phyloP scores from a whole-genome alignment of 2,329 filamentous ascomycete genomes.

The Colletotrichum phormii region DNA sequence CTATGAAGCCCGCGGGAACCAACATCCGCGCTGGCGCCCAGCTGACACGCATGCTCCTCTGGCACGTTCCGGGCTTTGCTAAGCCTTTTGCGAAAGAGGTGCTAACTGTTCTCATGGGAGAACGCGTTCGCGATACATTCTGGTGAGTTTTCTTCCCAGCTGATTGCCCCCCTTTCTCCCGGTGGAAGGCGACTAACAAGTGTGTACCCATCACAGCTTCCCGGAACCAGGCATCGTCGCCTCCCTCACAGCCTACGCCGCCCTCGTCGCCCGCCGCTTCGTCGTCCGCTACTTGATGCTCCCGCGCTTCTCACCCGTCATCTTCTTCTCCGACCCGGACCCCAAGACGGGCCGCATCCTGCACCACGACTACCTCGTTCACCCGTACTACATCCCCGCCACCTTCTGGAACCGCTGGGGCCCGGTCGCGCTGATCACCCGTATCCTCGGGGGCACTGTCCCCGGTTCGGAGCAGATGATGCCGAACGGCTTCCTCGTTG shows the following conservation, averaged over 20 bases:
- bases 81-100: constrained; percentile 61
- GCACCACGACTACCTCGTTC: constrained; percentile 64
- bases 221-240: constrained; percentile 54
- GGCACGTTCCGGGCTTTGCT: constrained; percentile 59
- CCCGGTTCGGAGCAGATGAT: constrained; percentile 58
- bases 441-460: constrained; percentile 56
- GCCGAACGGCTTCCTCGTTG: constrained; percentile 64
- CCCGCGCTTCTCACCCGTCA: constrained; percentile 62
- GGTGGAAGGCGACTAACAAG: background rate
- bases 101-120: constrained; percentile 71
- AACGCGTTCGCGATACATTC: constrained; percentile 73
- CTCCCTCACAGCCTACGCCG: constrained; percentile 47
- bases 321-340: constrained; percentile 60
- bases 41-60: constrained; percentile 71
- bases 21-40: constrained; percentile 67
- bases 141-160: constrained; percentile 56
- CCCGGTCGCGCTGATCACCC: constrained; percentile 61
- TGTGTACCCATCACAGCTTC: constrained; percentile 49
- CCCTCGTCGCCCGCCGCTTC: constrained; percentile 65
- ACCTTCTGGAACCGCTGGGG: constrained; percentile 74
- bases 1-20: constrained; percentile 65
- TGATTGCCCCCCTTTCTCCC: background rate
- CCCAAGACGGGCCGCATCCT: constrained; percentile 64
- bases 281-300: constrained; percentile 68
- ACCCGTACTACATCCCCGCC: constrained; percentile 73